phyloP scores from a whole-genome alignment of 1,284 basidiomycete species.

The Takashimella tepidaria region DNA sequence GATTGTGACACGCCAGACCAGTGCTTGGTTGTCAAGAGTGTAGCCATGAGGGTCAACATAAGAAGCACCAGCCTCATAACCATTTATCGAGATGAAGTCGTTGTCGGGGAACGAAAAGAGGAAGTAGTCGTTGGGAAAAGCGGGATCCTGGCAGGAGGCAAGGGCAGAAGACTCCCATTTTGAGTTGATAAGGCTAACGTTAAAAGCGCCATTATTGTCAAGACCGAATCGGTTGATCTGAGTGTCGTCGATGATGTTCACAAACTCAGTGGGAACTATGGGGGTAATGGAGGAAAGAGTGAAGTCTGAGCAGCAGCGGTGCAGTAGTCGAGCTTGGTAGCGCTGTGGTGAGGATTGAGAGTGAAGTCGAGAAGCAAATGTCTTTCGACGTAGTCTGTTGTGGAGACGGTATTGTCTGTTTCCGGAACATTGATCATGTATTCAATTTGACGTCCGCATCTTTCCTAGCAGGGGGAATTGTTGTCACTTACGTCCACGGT shows the following conservation, averaged over 20 bases:
- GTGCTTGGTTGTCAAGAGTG: conserved; percentile 55
- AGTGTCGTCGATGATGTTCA: conserved; percentile 32
- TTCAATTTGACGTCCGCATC: too few species aligned
- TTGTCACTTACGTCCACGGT: too few species aligned
- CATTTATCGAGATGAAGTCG: conserved; percentile 60
- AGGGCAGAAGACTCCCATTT: conserved; percentile 67
- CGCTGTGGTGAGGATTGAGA: conserved; percentile 56
- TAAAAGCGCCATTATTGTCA: conserved; percentile 32
- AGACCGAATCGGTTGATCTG: conserved; percentile 42
- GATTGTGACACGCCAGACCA: conserved; percentile 62
- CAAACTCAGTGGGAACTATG: conserved; percentile 28
- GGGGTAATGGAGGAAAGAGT: conserved; percentile 24
- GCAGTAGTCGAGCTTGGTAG: conserved; percentile 52
- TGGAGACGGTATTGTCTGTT: conserved; percentile 37
- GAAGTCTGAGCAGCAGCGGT: conserved; percentile 55
- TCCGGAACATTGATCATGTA: too few species aligned
- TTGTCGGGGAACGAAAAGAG: conserved; percentile 62
- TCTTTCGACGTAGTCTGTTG: conserved; percentile 59
- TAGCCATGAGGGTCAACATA: conserved; percentile 52
- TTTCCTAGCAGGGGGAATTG: too few species aligned
- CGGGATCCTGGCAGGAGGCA: conserved; percentile 55
- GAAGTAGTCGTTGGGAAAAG: conserved; percentile 61
- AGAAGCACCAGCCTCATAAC: conserved; percentile 54
- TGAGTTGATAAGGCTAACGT: conserved; percentile 56
- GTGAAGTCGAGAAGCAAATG: conserved; percentile 58